Evolutionary conservation across 345 rosid species (phyloP), one percentile per base, ranked within the genome.

Genomic region (Brassica juncea): DNA sequence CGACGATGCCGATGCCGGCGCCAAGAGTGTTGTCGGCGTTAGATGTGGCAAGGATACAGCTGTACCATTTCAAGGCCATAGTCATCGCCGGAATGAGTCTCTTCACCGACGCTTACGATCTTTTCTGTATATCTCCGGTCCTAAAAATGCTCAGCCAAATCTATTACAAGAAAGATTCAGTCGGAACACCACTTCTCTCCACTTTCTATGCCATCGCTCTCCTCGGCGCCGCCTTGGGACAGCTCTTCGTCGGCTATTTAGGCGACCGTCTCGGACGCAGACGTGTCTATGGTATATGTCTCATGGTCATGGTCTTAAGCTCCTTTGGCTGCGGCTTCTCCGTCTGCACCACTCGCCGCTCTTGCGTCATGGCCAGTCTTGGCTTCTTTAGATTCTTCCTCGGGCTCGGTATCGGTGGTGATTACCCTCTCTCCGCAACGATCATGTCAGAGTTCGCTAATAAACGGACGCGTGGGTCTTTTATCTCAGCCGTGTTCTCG

Each of bases 361-460:
- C 82, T 28, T 89, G 94, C 28, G 97, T 91, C 32, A 81, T 91
- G 60, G 74, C 28, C 0, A 89, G 91, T 68, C 81, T 91, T 0
- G 88, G 87, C 14, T 83, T 89, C 69, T 91, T 87, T 81, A 79
- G 97, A 75, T 89, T 91, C 76, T 37, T 87, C 34, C 75, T 91
- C 4, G 97, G 97, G 0, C 42, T 91, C 0, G 94, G 97, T 0
- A 91, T 91, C 44, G 97, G 97, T 0, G 97, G 97, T 0, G 97
- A 91, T 59, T 91, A 91, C 31, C 97, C 94, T 2, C 79, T 91
- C 8, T 91, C 97, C 1, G 97, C 94, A 0, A 89, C 94, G 3
- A 88, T 91, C 71, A 91, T 91, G 91, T 91, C 94, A 57, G 97
- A 91, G 77, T 91, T 89, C 3, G 94, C 97, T 2, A 91, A 91